A percentile compares a stretch with the other conserved stretches of the same genome.
Conservation (phyloP, 202 grass and related monocot genomes). For the Zoysia matrella region DNA sequence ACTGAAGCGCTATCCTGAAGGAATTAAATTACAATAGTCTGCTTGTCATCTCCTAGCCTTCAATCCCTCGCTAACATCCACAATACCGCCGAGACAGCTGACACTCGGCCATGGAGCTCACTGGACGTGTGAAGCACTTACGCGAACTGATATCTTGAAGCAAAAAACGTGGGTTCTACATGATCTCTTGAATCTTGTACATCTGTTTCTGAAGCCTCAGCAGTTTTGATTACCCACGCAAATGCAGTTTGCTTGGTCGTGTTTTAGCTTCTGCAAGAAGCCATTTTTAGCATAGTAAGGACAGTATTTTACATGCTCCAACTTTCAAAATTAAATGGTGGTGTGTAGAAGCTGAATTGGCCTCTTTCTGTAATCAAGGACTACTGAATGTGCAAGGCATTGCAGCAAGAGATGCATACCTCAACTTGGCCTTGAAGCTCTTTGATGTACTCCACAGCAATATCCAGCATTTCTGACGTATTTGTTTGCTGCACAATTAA, state of each 20-base stretch:
- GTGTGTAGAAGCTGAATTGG: not conserved
- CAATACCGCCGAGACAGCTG: conserved; percentile 19
- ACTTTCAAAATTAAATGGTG: not conserved
- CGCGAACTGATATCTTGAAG: conserved; percentile 25
- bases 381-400: not conserved
- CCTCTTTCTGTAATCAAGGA: not conserved
- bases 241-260: conserved; percentile 73
- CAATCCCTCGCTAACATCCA: conserved; percentile 17
- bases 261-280: conserved; percentile 76
- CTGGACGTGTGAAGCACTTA: conserved; percentile 13
- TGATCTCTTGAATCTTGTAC: not conserved
- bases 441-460: conserved; percentile 89
- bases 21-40: conserved; percentile 39
- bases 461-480: conserved; percentile 92
- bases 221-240: conserved; percentile 51
- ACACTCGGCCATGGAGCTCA: conserved; percentile 4
- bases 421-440: conserved; percentile 77
- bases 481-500: conserved; percentile 86
- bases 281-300: conserved; percentile 23
- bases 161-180: conserved; percentile 35
- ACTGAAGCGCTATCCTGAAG: conserved; percentile 3
- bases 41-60: conserved; percentile 34
- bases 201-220: conserved; percentile 36
- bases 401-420: conserved; percentile 47
- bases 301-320: not conserved